Evolutionary conservation across 805 yeast genomes (phyloP).

Genomic region (Suhomyces kilbournensis): DNA sequence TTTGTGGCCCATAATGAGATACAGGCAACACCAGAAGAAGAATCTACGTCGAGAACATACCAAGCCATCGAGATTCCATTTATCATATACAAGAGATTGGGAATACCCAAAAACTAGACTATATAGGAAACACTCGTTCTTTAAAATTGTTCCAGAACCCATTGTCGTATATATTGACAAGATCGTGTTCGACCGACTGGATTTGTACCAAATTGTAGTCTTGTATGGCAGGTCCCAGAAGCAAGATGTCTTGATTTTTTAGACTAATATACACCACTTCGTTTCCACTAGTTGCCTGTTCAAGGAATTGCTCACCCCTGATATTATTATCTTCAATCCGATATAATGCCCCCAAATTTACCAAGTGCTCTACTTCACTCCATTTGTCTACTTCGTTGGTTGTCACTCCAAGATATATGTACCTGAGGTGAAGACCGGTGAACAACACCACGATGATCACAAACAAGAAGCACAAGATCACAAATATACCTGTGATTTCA

Average conservation of each 20-base stretch:
- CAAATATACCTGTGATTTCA: conserved; percentile 34
- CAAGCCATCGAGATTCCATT: conserved; percentile 10
- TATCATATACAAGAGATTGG: conserved; percentile 14
- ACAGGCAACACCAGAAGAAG: neutral
- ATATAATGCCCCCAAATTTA: conserved; percentile 10
- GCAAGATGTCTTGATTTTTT: conserved; percentile 21
- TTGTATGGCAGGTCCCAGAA: conserved; percentile 7
- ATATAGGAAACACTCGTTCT: conserved; percentile 23
- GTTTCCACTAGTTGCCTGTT: conserved; percentile 7
- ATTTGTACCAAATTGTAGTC: conserved; percentile 16
- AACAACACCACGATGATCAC: conserved; percentile 35
- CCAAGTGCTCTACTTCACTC: conserved; percentile 56
- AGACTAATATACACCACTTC: conserved; percentile 27
- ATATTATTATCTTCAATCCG: neutral
- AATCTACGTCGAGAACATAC: conserved; percentile 1
- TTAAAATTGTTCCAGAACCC: conserved; percentile 45
- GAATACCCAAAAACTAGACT: neutral
- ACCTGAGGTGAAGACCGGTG: conserved; percentile 39
- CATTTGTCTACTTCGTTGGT: conserved; percentile 75
- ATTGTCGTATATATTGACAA: conserved; percentile 47
- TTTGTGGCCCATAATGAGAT: conserved; percentile 3
- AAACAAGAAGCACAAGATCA: conserved; percentile 44
- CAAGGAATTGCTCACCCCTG: conserved; percentile 13
- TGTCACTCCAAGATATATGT: conserved; percentile 65
- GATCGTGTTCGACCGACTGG: conserved; percentile 23